Conservation (phyloP, 176 grass and related monocot species). For the Ananas comosus region DNA sequence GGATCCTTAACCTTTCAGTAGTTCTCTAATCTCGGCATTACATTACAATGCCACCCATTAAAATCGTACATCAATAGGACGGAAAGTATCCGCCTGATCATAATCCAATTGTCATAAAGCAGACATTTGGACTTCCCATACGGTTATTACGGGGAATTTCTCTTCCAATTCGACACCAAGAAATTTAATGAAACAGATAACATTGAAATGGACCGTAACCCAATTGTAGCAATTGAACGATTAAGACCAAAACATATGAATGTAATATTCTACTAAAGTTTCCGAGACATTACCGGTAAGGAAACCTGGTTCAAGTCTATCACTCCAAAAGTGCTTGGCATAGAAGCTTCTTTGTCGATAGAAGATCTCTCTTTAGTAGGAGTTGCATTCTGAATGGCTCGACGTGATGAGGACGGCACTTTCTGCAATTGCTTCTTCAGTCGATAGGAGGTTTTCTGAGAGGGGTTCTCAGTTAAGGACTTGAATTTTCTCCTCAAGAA, state of each 20-base stretch:
- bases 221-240: too few species aligned
- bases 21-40: too few species aligned
- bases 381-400: not conserved
- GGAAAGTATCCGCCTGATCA: not conserved
- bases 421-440: constrained; percentile 22
- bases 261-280: not conserved
- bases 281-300: constrained; percentile 31
- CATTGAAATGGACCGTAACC: too few species aligned
- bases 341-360: constrained; percentile 3
- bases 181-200: too few species aligned
- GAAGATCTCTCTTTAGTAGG: not conserved
- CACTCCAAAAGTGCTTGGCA: constrained; percentile 22
- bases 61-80: not conserved
- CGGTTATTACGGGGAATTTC: too few species aligned
- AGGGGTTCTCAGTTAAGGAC: constrained; percentile 35
- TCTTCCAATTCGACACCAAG: too few species aligned
- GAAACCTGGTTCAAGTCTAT: constrained; percentile 64
- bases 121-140: too few species aligned
- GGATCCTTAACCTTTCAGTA: too few species aligned
- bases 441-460: constrained; percentile 28
- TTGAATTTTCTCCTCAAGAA: constrained; percentile 43
- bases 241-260: too few species aligned
- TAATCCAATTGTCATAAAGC: too few species aligned
- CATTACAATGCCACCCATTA: not conserved
- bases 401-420: not conserved